A percentile compares a stretch with the other conserved stretches of the same genome.
Evolutionary conservation across 257 asterid genomes (phyloP).

Genomic region (Scutellaria barbata): DNA sequence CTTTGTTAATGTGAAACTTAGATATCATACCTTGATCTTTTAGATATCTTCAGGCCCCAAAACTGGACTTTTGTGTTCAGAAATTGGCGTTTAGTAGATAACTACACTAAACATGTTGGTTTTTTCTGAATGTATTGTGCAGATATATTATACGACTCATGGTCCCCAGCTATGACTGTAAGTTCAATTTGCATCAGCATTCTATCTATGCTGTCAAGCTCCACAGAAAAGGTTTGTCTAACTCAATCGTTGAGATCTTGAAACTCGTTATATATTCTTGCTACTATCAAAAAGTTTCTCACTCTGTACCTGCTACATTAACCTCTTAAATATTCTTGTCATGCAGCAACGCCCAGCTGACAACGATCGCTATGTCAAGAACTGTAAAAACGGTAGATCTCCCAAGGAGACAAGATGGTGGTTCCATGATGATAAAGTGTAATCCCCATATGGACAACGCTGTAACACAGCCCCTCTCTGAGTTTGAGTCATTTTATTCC

Average conservation of each 20-base stretch:
- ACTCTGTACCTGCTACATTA: background rate
- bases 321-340: background rate
- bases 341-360: constrained; percentile 94
- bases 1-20: too few relatives aligned
- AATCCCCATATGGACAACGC: constrained; percentile 33
- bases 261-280: background rate
- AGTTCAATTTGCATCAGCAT: constrained; percentile 97
- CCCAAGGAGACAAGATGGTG: constrained; percentile 99
- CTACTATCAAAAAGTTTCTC: background rate
- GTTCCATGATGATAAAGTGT: constrained; percentile 99
- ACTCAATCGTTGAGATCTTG: background rate
- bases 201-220: constrained; percentile 98
- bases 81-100: constrained; percentile 2
- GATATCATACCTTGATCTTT: background rate
- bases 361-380: constrained; percentile 96
- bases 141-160: constrained; percentile 96
- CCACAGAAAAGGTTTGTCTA: constrained; percentile 72
- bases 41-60: constrained; percentile 9
- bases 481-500: constrained; percentile 36
- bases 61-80: background rate
- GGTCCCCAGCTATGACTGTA: constrained; percentile 99
- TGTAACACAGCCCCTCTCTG: constrained; percentile 37
- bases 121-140: constrained; percentile 28
- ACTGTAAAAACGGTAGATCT: constrained; percentile 88
- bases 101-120: constrained; percentile 13